phyloP scores from a whole-genome alignment of 2,329 filamentous ascomycete species.

The Talaromyces rugulosus region DNA sequence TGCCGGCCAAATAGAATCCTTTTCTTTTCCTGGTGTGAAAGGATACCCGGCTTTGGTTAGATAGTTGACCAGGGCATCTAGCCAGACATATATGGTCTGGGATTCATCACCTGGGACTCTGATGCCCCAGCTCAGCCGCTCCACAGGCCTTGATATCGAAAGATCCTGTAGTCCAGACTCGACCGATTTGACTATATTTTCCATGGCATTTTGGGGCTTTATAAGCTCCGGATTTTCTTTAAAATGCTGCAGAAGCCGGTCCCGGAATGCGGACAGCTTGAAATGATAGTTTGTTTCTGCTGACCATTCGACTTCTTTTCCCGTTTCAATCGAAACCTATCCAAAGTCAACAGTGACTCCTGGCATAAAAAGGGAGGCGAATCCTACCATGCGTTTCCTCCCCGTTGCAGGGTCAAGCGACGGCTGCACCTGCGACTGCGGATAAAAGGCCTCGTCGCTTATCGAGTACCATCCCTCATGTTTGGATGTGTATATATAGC shows the following conservation, averaged over 20 bases:
- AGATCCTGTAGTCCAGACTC: constrained; percentile 75
- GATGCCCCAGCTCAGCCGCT: constrained; percentile 81
- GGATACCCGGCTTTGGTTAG: constrained; percentile 84
- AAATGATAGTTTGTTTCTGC: constrained; percentile 96
- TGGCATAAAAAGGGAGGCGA: neutral
- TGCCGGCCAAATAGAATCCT: constrained; percentile 73
- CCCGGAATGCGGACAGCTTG: constrained; percentile 74
- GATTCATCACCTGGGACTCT: constrained; percentile 75
- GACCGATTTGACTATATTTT: constrained; percentile 75
- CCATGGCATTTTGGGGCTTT: constrained; percentile 66
- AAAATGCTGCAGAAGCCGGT: constrained; percentile 77
- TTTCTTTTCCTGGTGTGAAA: constrained; percentile 59
- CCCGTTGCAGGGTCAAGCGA: constrained; percentile 76
- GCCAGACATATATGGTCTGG: constrained; percentile 97
- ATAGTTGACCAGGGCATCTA: constrained; percentile 94
- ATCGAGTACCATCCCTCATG: constrained; percentile 97
- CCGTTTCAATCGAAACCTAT: constrained; percentile 72
- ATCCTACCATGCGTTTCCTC: constrained; percentile 66
- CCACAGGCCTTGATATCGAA: constrained; percentile 77
- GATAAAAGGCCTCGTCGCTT: constrained; percentile 95
- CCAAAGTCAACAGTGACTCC: neutral
- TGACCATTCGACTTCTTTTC: constrained; percentile 90
- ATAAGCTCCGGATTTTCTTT: constrained; percentile 72
- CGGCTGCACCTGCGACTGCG: constrained; percentile 67
- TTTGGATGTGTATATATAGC: constrained; percentile 76